phyloP scores from a whole-genome alignment of 805 yeast genomes.

The Candida easanensis region DNA sequence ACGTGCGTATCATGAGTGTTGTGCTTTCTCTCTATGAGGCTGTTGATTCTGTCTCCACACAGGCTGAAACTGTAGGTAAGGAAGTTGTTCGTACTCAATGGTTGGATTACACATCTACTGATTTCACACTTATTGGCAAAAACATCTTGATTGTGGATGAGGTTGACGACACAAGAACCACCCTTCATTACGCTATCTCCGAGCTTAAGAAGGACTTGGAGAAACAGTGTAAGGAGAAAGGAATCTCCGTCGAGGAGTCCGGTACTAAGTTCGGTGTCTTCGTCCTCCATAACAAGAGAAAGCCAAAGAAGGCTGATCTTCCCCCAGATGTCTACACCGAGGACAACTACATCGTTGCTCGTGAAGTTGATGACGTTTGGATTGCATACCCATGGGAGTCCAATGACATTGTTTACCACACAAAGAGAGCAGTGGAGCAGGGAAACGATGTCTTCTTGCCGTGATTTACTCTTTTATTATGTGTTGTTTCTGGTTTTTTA shows the following conservation, averaged over 20 bases:
- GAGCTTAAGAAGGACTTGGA: constrained; percentile 72
- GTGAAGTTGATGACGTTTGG: constrained; percentile 77
- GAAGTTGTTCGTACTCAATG: constrained; percentile 77
- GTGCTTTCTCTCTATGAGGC: constrained; percentile 91
- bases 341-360: constrained; percentile 68
- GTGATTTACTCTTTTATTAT: too few species aligned
- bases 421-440: constrained; percentile 67
- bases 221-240: constrained; percentile 52
- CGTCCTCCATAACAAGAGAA: constrained; percentile 74
- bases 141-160: constrained; percentile 75
- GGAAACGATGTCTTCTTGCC: constrained; percentile 57
- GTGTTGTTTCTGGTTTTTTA: too few species aligned
- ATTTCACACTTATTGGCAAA: constrained; percentile 60
- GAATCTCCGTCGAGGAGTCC: constrained; percentile 39
- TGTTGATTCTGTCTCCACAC: constrained; percentile 55
- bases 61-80: constrained; percentile 58
- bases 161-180: constrained; percentile 84
- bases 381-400: constrained; percentile 89
- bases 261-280: constrained; percentile 69
- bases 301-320: constrained; percentile 68
- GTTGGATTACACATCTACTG: constrained; percentile 71
- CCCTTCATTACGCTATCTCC: constrained; percentile 73
- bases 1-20: constrained; percentile 91
- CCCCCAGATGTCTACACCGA: constrained; percentile 61
- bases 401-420: constrained; percentile 69